Percentiles rank a stretch among this genome's conserved stretches.
phyloP scores from a whole-genome alignment of 2,329 filamentous ascomycete species.

The Colletotrichum echinochloae region DNA sequence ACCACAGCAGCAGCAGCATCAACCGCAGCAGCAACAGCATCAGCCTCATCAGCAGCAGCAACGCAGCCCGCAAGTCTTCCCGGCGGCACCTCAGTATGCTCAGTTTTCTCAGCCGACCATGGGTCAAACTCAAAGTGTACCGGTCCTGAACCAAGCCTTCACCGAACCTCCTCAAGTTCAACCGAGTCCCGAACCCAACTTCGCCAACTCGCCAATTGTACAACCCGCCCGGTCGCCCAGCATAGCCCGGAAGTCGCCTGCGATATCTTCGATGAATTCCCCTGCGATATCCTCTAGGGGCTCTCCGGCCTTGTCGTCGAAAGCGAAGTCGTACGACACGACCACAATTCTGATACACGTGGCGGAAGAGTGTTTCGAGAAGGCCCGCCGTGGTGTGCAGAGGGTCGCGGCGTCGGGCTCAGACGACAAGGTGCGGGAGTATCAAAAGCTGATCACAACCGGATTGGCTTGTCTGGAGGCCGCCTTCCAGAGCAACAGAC shows the following conservation, averaged over 20 bases:
- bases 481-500: constrained; percentile 70
- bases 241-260: constrained; percentile 55
- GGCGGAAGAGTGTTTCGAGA: constrained; percentile 80
- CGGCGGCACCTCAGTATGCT: constrained; percentile 34
- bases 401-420: constrained; percentile 62
- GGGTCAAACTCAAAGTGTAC: constrained; percentile 30
- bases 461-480: constrained; percentile 79
- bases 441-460: constrained; percentile 78
- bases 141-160: constrained; percentile 29
- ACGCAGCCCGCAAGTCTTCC: constrained; percentile 18
- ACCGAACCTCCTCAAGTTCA: constrained; percentile 39
- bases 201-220: constrained; percentile 56
- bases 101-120: constrained; percentile 38
- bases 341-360: constrained; percentile 74
- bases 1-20: constrained; percentile 17
- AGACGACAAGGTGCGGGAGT: constrained; percentile 68
- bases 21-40: constrained; percentile 10
- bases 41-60: constrained; percentile 15
- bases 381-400: constrained; percentile 69
- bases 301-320: constrained; percentile 54
- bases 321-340: constrained; percentile 60
- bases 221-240: constrained; percentile 50
- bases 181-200: constrained; percentile 54
- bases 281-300: constrained; percentile 46
- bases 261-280: constrained; percentile 41